Conservation (phyloP, 2,329 filamentous ascomycete species). For the Stachybotrys chlorohalonatus region DNA sequence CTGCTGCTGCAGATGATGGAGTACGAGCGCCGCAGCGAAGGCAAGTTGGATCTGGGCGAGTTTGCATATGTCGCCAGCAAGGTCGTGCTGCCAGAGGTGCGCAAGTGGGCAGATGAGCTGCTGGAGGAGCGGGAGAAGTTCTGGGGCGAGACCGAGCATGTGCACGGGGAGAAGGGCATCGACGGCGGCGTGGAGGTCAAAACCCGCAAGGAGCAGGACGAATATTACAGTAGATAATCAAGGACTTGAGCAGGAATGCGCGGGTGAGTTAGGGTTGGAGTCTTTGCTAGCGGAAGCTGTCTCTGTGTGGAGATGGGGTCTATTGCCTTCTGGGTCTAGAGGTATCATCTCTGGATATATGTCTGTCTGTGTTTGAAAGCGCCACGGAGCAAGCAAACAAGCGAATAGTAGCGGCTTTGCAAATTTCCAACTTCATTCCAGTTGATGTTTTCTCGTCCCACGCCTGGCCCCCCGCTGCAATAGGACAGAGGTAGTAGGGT, state of each 20-base stretch:
- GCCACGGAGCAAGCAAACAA: too few species aligned
- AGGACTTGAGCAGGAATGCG: constrained; percentile 7
- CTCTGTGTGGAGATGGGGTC: too few species aligned
- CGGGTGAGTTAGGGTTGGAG: too few species aligned
- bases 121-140: constrained; percentile 66
- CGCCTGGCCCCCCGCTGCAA: too few species aligned
- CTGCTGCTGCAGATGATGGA: constrained; percentile 91
- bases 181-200: constrained; percentile 25
- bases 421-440: too few species aligned
- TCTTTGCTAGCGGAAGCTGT: too few species aligned
- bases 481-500: too few species aligned
- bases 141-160: constrained; percentile 49
- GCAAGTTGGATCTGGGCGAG: constrained; percentile 69
- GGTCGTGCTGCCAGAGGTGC: constrained; percentile 69
- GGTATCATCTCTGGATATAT: too few species aligned
- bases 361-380: too few species aligned
- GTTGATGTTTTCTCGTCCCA: too few species aligned
- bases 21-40: constrained; percentile 69
- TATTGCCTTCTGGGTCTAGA: too few species aligned
- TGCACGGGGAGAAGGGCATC: constrained; percentile 35
- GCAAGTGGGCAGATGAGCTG: constrained; percentile 69
- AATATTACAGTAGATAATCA: constrained; percentile 30
- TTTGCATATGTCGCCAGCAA: constrained; percentile 71
- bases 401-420: too few species aligned
- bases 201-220: constrained; percentile 33